Evolutionary conservation across 208 protist species (phyloP), one percentile per base, ranked within the genome.

Genomic region (Herpetomonas samuelpessoai): DNA sequence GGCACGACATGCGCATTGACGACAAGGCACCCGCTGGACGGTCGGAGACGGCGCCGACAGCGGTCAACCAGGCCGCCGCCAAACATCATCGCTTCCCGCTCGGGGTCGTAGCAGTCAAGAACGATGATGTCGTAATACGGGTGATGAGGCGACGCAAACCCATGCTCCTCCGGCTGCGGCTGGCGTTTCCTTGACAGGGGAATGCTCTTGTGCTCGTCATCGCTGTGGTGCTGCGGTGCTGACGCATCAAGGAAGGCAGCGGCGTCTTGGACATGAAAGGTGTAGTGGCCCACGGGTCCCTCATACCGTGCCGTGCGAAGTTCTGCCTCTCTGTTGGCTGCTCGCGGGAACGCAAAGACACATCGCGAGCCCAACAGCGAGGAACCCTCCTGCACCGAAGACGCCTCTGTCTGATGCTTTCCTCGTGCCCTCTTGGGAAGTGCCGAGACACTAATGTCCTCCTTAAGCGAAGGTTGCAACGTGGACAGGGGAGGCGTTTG

Each of bases 71-170:
- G 73, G 9, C 60, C 53, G 12, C 46, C 70, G 24, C 81, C 80
- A 55, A 86, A 75, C 76, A 93, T 78, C 87, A 93, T 93, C 26
- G 39, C 57, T 46, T 90, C 87, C 2, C 65, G 63, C 39, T 75
- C 49, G 0, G 87, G 83, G 64, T 93, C 87, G 58, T 91, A 93
- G 71, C 87, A 93, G 60, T 93, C 87, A 0, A 93, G 68, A 58
- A 91, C 89, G 21, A 93, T 81, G 39, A 93, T 64, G 25, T 67
- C 71, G 64, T 93, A 92, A 54, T 60, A 47, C 28, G 39, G 21
- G 16, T 19, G 26, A 1, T 14, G 29, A 21, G 1, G 41, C 19
- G 18, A 57, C 35, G 2, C 25, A 12, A 3, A 31, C 30, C 0
- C 49, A 30, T 1, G 21, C 12, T n/a, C 30, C 45, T 21, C 12